Percentiles rank a stretch among this genome's conserved stretches.
These are phyloP conservation scores for Neopestalotiopsis rosae DNA, from an alignment of 2,329 filamentous ascomycete species.

Conservation along the genomic window DNA sequence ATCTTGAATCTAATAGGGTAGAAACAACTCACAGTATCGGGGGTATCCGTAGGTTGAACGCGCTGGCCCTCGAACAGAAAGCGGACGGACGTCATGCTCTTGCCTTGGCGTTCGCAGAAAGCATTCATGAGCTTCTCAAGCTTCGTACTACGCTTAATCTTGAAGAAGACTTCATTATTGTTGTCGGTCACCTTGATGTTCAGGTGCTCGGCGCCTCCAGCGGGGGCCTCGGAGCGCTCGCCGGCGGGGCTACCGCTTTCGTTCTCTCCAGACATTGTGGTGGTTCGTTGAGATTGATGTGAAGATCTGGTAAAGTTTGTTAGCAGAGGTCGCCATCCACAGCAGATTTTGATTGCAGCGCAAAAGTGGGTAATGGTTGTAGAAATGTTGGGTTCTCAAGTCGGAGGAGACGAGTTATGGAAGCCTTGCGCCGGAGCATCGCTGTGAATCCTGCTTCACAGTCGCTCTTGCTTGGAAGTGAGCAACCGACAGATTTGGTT, in stretches of 20 bases:
- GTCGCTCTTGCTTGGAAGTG: background rate
- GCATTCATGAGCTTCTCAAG: slow-evolving; percentile 98
- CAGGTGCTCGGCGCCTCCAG: slow-evolving; percentile 75
- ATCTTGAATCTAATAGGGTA: slow-evolving; percentile 7
- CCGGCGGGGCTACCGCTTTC: slow-evolving; percentile 54
- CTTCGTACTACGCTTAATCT: slow-evolving; percentile 96
- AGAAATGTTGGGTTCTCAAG: background rate
- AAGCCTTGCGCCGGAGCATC: background rate
- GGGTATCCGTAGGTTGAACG: slow-evolving; percentile 87
- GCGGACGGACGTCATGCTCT: slow-evolving; percentile 80
- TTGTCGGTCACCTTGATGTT: slow-evolving; percentile 99
- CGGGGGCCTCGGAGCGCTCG: slow-evolving; percentile 45
- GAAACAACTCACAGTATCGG: slow-evolving; percentile 76
- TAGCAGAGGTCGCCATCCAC: background rate
- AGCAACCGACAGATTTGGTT: background rate
- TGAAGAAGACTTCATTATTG: slow-evolving; percentile 99
- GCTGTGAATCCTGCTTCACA: background rate
- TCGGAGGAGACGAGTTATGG: background rate
- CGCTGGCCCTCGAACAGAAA: slow-evolving; percentile 97
- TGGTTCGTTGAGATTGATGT: background rate
- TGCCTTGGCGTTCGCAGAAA: slow-evolving; percentile 96
- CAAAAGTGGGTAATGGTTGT: background rate
- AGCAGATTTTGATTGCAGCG: background rate
- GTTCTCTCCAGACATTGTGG: slow-evolving; percentile 56
- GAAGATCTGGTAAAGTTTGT: slow-evolving; percentile 20